Evolutionary conservation across 2,329 filamentous ascomycete species (phyloP), one percentile per base, ranked within the genome.

Genomic region (Sporothrix pseudoabietina): DNA sequence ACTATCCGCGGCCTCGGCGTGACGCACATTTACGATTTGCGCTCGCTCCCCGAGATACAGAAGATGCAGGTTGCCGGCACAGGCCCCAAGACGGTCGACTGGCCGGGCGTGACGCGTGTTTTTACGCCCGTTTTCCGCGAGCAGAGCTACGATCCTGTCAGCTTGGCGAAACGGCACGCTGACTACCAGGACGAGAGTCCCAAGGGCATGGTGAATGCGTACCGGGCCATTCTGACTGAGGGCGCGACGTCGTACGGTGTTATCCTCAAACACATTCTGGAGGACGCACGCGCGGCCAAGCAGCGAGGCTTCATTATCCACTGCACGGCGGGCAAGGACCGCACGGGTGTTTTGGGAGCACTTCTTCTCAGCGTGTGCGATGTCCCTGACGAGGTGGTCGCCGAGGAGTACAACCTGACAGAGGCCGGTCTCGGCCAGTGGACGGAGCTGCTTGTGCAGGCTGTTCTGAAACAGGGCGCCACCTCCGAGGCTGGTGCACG

Each of bases 251-350:
- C 77, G 14, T 76, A 78, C 73, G 81, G 69, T 69, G 80, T 7
- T 4, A 79, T 84, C 1, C 77, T 81, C 2, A 75, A 82, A 1
- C 88, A 90, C 8, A 81, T 91, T 10, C 82, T 93, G 7, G 44
- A 49, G 83, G 39, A 70, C 5, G 61, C 47, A 4, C 65, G 65
- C 6, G 16, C n/a, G 0, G n/a, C 41, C 1, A 16, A 69, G 35
- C 26, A 71, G 14, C 39, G 32, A 5, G 71, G 69, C 9, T 55
- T 73, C 5, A 69, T 75, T 14, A 61, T 94, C 8, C 91, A 94
- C 78, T 94, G 92, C 80, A 92, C 91, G 0, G 91, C 90, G 0
- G 92, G 92, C 14, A 94, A 94, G 81, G 92, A 94, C 79, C 85
- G 92, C 59, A 94, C 92, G 0, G 92, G 92, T 1, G 85, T 94